A percentile compares a stretch with the other conserved stretches of the same genome.
These are phyloP conservation scores for Didymella keratinophila DNA, from an alignment of 2,329 filamentous ascomycete genomes.

Conservation along the genomic window DNA sequence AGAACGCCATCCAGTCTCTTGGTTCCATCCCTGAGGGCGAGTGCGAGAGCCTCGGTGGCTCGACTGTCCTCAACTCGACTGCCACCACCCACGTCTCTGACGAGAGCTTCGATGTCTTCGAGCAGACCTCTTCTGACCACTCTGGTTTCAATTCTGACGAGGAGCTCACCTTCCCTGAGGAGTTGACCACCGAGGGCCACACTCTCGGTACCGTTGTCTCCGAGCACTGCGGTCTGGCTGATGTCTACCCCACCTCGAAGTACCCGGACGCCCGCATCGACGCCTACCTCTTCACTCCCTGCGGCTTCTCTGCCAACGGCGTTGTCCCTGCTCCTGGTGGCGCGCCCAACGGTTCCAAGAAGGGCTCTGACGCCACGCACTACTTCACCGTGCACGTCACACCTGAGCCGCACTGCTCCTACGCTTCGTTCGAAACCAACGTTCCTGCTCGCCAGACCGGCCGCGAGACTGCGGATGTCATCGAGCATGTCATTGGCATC, in stretches of 20 bases:
- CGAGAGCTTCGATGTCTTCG: conserved; percentile 80
- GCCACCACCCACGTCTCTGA: conserved; percentile 57
- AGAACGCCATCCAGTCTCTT: conserved; percentile 65
- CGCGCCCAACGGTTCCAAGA: conserved; percentile 56
- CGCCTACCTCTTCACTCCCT: conserved; percentile 94
- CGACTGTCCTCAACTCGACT: conserved; percentile 49
- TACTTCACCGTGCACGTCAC: conserved; percentile 99
- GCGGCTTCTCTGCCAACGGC: conserved; percentile 96
- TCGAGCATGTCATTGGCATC: conserved; percentile 92
- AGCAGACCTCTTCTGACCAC: conserved; percentile 72
- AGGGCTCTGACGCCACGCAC: conserved; percentile 61
- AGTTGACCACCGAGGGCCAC: conserved; percentile 90
- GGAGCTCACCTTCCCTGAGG: conserved; percentile 69
- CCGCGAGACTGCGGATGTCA: conserved; percentile 86
- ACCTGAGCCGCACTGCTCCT: conserved; percentile 95
- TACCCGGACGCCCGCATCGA: conserved; percentile 95
- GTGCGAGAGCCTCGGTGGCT: conserved; percentile 47
- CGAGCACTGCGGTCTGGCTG: conserved; percentile 84
- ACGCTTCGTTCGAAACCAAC: conserved; percentile 98
- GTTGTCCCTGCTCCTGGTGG: conserved; percentile 79
- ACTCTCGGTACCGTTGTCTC: conserved; percentile 91
- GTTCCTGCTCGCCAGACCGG: conserved; percentile 89
- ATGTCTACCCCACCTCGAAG: conserved; percentile 83
- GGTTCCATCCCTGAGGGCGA: conserved; percentile 65
- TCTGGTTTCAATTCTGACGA: conserved; percentile 65